These are phyloP conservation scores for Rhynchosporium agropyri DNA, from an alignment of 2,329 filamentous ascomycete genomes.

Conservation along the genomic window DNA sequence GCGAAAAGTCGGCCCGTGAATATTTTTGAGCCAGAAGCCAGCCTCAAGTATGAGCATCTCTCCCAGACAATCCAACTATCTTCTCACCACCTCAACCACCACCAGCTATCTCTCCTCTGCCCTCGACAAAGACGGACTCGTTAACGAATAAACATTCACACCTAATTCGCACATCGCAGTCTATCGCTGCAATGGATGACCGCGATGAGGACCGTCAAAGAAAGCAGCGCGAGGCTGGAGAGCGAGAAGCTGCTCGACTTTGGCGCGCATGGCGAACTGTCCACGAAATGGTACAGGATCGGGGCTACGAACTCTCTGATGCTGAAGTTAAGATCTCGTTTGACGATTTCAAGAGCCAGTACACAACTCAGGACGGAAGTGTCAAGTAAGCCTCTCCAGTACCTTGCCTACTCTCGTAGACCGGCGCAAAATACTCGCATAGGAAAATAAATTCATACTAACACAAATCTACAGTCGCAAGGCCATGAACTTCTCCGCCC, in stretches of 20 bases:
- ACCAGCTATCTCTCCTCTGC: background rate
- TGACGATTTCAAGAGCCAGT: conserved; percentile 76
- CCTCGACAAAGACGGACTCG: background rate
- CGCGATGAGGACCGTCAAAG: conserved; percentile 38
- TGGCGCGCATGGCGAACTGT: conserved; percentile 95
- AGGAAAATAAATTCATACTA: background rate
- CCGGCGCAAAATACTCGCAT: background rate
- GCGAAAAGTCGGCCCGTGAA: conserved; percentile 7
- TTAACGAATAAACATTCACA: background rate
- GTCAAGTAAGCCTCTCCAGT: conserved; percentile 61
- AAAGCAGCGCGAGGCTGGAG: conserved; percentile 42
- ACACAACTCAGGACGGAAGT: conserved; percentile 70
- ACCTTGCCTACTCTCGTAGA: background rate
- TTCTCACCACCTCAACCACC: conserved; percentile 4
- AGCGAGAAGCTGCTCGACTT: conserved; percentile 61
- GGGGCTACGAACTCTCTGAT: conserved; percentile 90
- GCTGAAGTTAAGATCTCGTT: conserved; percentile 86
- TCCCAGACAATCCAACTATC: conserved; percentile 3
- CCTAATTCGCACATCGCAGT: background rate
- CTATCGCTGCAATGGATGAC: conserved; percentile 33
- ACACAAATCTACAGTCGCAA: conserved; percentile 61
- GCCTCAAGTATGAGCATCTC: background rate
- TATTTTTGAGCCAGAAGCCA: conserved; percentile 7
- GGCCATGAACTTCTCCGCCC: conserved; percentile 85
- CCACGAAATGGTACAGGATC: conserved; percentile 91